A percentile compares a stretch with the other conserved stretches of the same genome.
Conservation (phyloP, 202 grass and related monocot species). For the Hordeum pubiflorum region DNA sequence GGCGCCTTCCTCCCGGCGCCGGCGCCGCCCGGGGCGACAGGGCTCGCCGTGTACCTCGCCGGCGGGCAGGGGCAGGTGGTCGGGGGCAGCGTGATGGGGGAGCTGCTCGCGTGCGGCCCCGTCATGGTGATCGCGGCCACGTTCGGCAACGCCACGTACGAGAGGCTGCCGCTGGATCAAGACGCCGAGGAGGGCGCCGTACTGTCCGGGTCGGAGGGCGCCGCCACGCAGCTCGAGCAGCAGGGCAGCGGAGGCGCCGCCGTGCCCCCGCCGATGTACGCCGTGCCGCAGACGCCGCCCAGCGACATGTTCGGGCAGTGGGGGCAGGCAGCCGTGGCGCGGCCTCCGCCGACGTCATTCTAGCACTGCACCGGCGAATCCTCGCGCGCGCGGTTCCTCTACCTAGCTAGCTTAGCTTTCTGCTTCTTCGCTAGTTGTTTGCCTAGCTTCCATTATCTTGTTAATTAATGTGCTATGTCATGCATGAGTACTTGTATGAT, state of each 20-base stretch:
- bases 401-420: conserved; percentile 28
- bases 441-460: conserved; percentile 19
- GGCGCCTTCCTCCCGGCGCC: conserved; percentile 81
- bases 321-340: conserved; percentile 43
- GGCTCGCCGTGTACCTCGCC: conserved; percentile 78
- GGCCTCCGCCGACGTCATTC: conserved; percentile 43
- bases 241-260: conserved; percentile 22
- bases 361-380: conserved; percentile 12
- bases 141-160: conserved; percentile 81
- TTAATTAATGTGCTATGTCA: conserved; percentile 38
- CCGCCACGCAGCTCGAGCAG: conserved; percentile 18
- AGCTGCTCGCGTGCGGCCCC: conserved; percentile 68
- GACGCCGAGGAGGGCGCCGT: conserved; percentile 48
- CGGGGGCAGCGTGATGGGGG: conserved; percentile 81
- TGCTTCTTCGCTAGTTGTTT: conserved; percentile 19
- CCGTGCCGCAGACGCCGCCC: conserved; percentile 42
- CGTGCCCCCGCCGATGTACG: conserved; percentile 39
- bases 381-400: background rate
- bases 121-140: conserved; percentile 94
- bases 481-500: conserved; percentile 26
- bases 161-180: conserved; percentile 67
- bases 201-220: conserved; percentile 50
- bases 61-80: conserved; percentile 75
- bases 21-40: conserved; percentile 53
- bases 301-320: conserved; percentile 66